Conservation (phyloP, 164 flowering plant genomes). For the Umbilicus rupestris region DNA sequence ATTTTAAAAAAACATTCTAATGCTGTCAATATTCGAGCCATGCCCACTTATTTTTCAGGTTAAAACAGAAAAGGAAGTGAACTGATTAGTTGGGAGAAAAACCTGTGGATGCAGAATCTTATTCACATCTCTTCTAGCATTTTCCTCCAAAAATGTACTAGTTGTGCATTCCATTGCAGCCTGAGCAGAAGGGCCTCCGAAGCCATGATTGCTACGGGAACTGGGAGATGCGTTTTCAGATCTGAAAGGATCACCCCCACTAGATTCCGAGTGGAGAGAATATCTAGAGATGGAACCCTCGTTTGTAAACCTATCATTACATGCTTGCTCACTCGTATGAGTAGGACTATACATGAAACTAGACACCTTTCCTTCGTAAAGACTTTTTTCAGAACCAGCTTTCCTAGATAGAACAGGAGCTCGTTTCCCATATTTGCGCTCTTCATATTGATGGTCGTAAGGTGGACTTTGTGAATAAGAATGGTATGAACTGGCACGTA, state of each 20-base stretch:
- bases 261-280: constrained; percentile 63
- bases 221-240: constrained; percentile 54
- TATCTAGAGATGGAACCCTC: constrained; percentile 55
- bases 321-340: constrained; percentile 38
- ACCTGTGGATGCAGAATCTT: constrained; percentile 19
- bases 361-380: constrained; percentile 55
- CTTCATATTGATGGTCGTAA: constrained; percentile 94
- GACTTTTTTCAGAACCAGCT: constrained; percentile 84
- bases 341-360: constrained; percentile 71
- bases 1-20: neutral
- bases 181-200: constrained; percentile 39
- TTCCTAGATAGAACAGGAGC: constrained; percentile 52
- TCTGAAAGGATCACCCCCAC: constrained; percentile 64
- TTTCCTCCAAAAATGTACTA: constrained; percentile 16
- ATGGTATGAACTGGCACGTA: constrained; percentile 97
- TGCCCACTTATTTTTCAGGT: neutral
- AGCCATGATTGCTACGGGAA: constrained; percentile 43
- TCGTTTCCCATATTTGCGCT: constrained; percentile 72
- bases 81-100: constrained; percentile 10
- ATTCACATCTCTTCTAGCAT: constrained; percentile 19
- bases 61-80: neutral
- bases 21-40: neutral
- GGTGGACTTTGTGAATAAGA: constrained; percentile 99
- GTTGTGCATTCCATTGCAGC: constrained; percentile 23
- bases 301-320: constrained; percentile 66